Evolutionary conservation across 345 rosid species (phyloP).

Genomic region (Populus alba): DNA sequence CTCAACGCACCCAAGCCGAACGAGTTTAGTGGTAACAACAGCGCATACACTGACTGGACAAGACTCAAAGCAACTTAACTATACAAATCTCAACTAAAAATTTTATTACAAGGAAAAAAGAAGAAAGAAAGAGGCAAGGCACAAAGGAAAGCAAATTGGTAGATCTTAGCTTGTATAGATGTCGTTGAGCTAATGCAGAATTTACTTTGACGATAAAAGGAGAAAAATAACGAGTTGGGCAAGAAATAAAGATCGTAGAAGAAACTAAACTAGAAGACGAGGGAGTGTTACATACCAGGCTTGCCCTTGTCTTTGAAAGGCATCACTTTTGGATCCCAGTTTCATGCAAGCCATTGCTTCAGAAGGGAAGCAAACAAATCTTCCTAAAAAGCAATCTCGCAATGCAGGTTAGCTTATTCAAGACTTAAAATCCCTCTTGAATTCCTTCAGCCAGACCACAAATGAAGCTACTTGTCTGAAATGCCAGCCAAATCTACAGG

Average conservation of each 20-base stretch:
- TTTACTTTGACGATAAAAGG: not conserved
- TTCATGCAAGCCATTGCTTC: conserved; percentile 82
- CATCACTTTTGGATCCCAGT: conserved; percentile 89
- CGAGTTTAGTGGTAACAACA: not conserved
- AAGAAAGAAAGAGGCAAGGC: not conserved
- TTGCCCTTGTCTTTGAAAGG: conserved; percentile 92
- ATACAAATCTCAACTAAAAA: not conserved
- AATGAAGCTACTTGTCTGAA: conserved; percentile 29
- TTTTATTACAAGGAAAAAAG: not conserved
- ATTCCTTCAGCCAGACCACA: conserved; percentile 10
- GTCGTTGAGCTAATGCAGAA: conserved; percentile 11
- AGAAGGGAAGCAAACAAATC: conserved; percentile 15
- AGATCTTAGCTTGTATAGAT: not conserved
- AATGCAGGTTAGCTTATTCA: not conserved
- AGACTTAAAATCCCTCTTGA: not conserved
- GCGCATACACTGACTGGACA: not conserved
- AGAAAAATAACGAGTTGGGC: too few species aligned
- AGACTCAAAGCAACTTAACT: not conserved
- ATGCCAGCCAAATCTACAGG: conserved; percentile 14
- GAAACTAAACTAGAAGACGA: not conserved
- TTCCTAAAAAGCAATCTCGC: not conserved
- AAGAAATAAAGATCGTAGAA: not conserved
- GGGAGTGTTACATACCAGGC: conserved; percentile 63
- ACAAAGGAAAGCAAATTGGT: not conserved
- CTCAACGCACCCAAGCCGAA: not conserved